Conservation (phyloP, 257 asterid genomes). For the Verbena officinalis region DNA sequence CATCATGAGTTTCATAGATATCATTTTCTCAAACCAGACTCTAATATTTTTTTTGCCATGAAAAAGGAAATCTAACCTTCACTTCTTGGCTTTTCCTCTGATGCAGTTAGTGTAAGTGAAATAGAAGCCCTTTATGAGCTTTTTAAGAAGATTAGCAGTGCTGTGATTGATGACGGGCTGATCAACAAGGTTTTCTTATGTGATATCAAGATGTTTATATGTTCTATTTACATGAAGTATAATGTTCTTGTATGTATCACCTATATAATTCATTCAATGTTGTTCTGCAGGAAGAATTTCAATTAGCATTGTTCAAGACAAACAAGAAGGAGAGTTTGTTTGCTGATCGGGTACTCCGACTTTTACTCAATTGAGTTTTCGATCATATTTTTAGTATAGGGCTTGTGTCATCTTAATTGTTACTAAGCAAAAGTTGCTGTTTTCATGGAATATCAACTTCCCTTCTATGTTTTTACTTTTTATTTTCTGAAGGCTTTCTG, state of each 20-base stretch:
- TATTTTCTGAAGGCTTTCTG: background rate
- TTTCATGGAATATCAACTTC: conserved; percentile 7
- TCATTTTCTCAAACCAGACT: too few species aligned
- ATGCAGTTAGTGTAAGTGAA: conserved; percentile 97
- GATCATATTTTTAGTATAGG: background rate
- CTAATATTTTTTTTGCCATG: conserved; percentile 2
- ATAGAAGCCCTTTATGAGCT: conserved; percentile 97
- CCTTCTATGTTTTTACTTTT: background rate
- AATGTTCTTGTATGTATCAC: conserved; percentile 4
- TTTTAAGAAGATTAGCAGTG: conserved; percentile 98
- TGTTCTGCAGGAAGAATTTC: conserved; percentile 90
- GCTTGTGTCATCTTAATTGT: background rate
- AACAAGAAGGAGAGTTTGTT: conserved; percentile 95
- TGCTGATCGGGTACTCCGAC: conserved; percentile 84
- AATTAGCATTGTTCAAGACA: conserved; percentile 93
- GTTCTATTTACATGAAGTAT: conserved; percentile 1
- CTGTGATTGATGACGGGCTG: conserved; percentile 95
- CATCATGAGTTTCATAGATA: conserved; percentile 1
- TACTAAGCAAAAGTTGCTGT: conserved; percentile 12
- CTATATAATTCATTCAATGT: conserved; percentile 1
- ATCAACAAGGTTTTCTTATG: conserved; percentile 76
- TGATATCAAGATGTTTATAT: conserved; percentile 11
- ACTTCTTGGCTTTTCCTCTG: conserved; percentile 16
- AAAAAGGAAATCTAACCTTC: conserved; percentile 19
- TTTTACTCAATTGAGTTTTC: conserved; percentile 1